These are phyloP conservation scores for Lactifluus subvellereus DNA, from an alignment of 768 basidiomycete species.

Conservation along the genomic window DNA sequence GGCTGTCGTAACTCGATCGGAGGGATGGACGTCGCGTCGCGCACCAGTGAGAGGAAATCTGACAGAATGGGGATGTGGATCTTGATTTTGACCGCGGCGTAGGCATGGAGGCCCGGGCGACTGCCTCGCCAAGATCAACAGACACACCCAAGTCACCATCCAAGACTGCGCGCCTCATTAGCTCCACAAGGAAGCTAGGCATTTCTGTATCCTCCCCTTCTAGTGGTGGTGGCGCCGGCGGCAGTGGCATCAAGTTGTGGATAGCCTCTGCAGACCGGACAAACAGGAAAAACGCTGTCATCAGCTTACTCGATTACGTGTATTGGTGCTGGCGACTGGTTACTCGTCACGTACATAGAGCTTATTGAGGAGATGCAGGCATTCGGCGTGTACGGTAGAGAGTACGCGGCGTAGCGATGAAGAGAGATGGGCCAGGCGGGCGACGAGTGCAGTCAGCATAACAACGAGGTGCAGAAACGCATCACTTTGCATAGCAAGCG, in stretches of 20 bases:
- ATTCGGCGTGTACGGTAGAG: conserved; percentile 6
- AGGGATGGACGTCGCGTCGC: neutral
- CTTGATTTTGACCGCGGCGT: neutral
- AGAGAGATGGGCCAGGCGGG: conserved; percentile 40
- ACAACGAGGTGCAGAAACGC: conserved; percentile 69
- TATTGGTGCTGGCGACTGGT: neutral
- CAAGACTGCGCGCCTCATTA: neutral
- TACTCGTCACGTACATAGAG: conserved; percentile 13
- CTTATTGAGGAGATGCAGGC: neutral
- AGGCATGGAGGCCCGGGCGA: neutral
- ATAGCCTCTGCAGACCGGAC: neutral
- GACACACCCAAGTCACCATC: conserved; percentile 11
- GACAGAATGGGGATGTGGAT: neutral
- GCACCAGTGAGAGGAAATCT: neutral
- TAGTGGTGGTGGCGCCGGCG: neutral
- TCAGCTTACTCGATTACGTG: neutral
- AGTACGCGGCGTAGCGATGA: conserved; percentile 3
- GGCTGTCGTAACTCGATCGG: neutral
- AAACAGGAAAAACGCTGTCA: neutral
- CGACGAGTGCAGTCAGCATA: conserved; percentile 53
- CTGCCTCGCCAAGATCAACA: conserved; percentile 12
- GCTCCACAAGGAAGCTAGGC: neutral
- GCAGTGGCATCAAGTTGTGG: neutral
- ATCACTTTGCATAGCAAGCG: conserved; percentile 60
- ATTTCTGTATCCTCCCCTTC: neutral